phyloP scores from a whole-genome alignment of 768 basidiomycete genomes.

The Kwoniella sp. region DNA sequence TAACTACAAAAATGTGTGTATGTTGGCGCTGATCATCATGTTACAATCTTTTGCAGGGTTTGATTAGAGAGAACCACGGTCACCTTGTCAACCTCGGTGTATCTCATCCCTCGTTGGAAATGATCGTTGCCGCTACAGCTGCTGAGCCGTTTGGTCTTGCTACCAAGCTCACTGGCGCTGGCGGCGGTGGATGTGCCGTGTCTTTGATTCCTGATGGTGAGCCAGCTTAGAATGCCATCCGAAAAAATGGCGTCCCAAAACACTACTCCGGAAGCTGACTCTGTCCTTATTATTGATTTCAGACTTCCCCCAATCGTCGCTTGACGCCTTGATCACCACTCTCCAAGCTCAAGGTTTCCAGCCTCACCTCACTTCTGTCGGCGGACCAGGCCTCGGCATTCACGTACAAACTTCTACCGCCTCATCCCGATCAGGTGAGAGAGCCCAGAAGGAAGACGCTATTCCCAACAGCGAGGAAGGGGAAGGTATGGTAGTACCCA shows the following conservation, averaged over 20 bases:
- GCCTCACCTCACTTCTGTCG: constrained; percentile 88
- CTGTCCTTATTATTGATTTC: background rate
- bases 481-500: constrained; percentile 40
- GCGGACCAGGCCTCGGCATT: constrained; percentile 88
- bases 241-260: too few species aligned
- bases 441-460: constrained; percentile 6
- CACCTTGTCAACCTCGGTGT: constrained; percentile 83
- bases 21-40: too few species aligned
- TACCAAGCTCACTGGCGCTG: constrained; percentile 89
- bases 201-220: constrained; percentile 90
- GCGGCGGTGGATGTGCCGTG: constrained; percentile 97
- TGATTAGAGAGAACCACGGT: constrained; percentile 86
- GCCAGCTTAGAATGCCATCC: constrained; percentile 42
- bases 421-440: background rate
- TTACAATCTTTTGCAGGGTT: constrained; percentile 59
- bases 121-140: constrained; percentile 71
- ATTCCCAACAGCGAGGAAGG: constrained; percentile 24
- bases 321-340: constrained; percentile 64
- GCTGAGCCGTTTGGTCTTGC: constrained; percentile 68
- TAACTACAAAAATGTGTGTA: too few species aligned
- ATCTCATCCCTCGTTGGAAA: constrained; percentile 84
- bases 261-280: too few species aligned
- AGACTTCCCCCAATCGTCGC: constrained; percentile 70
- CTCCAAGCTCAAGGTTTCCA: constrained; percentile 70
- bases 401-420: constrained; percentile 13